phyloP scores from a whole-genome alignment of 2,329 filamentous ascomycete species.

The Teratosphaeria nubilosa region DNA sequence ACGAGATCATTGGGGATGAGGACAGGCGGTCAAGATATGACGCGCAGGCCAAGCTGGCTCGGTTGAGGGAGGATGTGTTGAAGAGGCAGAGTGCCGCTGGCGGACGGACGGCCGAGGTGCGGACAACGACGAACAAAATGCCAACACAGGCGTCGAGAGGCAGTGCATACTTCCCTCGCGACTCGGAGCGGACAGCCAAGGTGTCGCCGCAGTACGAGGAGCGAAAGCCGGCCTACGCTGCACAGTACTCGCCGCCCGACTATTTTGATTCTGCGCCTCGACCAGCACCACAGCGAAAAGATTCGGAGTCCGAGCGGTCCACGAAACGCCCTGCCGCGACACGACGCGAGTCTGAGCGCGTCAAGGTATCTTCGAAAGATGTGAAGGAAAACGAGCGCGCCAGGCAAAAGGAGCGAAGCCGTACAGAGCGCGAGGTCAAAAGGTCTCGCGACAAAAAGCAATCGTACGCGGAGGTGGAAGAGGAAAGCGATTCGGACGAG shows the following conservation, averaged over 20 bases:
- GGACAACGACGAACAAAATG: constrained; percentile 19
- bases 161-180: constrained; percentile 15
- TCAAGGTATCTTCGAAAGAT: constrained; percentile 10
- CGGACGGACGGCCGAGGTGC: constrained; percentile 5
- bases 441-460: constrained; percentile 28
- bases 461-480: constrained; percentile 25
- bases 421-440: constrained; percentile 31
- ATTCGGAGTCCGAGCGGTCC: constrained; percentile 29
- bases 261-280: constrained; percentile 28
- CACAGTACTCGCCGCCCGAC: constrained; percentile 12
- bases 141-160: constrained; percentile 22
- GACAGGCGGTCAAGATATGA: constrained; percentile 66
- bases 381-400: constrained; percentile 26
- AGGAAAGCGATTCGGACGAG: constrained; percentile 20
- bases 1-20: constrained; percentile 79
- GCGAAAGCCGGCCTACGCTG: constrained; percentile 16
- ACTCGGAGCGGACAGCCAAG: constrained; percentile 8
- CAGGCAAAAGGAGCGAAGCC: constrained; percentile 29
- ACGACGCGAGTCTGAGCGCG: constrained; percentile 10
- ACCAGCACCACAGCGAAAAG: constrained; percentile 25
- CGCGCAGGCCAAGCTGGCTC: constrained; percentile 57
- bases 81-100: constrained; percentile 9
- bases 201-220: constrained; percentile 23
- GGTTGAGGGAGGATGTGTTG: constrained; percentile 49
- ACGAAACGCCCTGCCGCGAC: constrained; percentile 17